Conservation (phyloP, 2,329 filamentous ascomycete species). For the Monosporascus sp. region DNA sequence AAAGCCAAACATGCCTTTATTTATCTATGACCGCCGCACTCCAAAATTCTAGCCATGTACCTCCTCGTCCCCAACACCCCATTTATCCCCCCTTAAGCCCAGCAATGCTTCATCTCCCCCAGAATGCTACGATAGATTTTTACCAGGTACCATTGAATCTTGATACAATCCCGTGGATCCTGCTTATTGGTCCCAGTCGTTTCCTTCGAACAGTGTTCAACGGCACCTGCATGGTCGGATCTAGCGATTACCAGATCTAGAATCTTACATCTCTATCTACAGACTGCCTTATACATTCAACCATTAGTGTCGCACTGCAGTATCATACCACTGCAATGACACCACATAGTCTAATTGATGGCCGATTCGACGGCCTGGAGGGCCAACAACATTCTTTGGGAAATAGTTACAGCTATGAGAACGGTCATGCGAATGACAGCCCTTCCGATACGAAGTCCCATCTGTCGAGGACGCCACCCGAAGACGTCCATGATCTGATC, state of each 20-base stretch:
- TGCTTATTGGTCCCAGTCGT: not conserved
- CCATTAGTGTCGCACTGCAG: not conserved
- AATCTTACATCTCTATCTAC: not conserved
- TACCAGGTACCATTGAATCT: not conserved
- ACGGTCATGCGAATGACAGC: not conserved
- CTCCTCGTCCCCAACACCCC: not conserved
- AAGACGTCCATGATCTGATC: slow-evolving; percentile 74
- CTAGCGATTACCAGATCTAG: not conserved
- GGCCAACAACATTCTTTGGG: not conserved
- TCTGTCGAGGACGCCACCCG: slow-evolving; percentile 47
- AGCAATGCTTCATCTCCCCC: not conserved
- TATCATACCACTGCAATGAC: not conserved
- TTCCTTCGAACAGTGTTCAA: not conserved
- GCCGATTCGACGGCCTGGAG: not conserved
- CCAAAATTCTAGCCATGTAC: not conserved
- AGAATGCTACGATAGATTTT: not conserved
- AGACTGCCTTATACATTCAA: not conserved
- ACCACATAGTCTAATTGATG: not conserved
- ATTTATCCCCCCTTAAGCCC: not conserved
- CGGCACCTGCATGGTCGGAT: slow-evolving; percentile 3
- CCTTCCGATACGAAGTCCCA: slow-evolving; percentile 29
- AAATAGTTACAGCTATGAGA: no score
- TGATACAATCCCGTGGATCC: not conserved
- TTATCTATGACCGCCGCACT: not conserved
- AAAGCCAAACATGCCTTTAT: not conserved